Conservation (phyloP, 2,329 filamentous ascomycete genomes). For the Furcasterigmium sp. region DNA sequence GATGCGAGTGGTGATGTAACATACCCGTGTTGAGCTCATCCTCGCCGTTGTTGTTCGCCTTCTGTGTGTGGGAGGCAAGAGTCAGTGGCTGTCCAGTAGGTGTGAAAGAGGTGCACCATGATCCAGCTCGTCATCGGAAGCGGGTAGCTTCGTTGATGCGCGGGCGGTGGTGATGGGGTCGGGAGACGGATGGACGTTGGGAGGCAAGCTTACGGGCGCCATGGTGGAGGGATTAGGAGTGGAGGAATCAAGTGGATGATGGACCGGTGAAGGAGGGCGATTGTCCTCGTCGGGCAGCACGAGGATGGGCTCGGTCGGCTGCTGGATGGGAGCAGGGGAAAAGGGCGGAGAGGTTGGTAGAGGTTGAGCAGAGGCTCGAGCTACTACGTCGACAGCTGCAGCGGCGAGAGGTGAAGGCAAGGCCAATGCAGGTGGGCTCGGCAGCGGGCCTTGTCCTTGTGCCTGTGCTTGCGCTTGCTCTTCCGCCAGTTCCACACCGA, state of each 20-base stretch:
- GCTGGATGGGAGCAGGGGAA: slow-evolving; percentile 26
- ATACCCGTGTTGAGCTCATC: slow-evolving; percentile 34
- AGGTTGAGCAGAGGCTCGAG: slow-evolving; percentile 20
- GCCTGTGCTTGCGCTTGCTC: slow-evolving; percentile 14
- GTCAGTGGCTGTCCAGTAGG: slow-evolving; percentile 4
- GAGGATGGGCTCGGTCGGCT: slow-evolving; percentile 21
- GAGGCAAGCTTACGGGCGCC: slow-evolving; percentile 46
- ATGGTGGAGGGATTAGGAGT: slow-evolving; percentile 39
- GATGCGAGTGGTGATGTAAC: neutral
- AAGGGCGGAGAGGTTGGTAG: slow-evolving; percentile 35
- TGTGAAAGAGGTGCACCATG: slow-evolving; percentile 8
- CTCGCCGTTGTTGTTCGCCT: slow-evolving; percentile 28
- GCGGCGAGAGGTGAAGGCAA: neutral
- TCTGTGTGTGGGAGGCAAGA: slow-evolving; percentile 15
- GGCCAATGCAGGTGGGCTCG: slow-evolving; percentile 1
- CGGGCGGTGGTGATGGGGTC: slow-evolving; percentile 5
- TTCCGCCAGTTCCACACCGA: slow-evolving; percentile 11
- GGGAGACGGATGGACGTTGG: slow-evolving; percentile 11
- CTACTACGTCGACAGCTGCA: neutral
- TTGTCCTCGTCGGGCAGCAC: slow-evolving; percentile 10
- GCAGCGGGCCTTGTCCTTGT: slow-evolving; percentile 6
- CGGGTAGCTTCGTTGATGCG: slow-evolving; percentile 5
- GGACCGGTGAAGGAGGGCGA: neutral
- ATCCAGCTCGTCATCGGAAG: slow-evolving; percentile 6
- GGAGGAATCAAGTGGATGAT: too few relatives aligned